Evolutionary conservation across 495 filamentous ascomycete species (phyloP), one percentile per base, ranked within the genome.

Genomic region (Neurospora sp.): DNA sequence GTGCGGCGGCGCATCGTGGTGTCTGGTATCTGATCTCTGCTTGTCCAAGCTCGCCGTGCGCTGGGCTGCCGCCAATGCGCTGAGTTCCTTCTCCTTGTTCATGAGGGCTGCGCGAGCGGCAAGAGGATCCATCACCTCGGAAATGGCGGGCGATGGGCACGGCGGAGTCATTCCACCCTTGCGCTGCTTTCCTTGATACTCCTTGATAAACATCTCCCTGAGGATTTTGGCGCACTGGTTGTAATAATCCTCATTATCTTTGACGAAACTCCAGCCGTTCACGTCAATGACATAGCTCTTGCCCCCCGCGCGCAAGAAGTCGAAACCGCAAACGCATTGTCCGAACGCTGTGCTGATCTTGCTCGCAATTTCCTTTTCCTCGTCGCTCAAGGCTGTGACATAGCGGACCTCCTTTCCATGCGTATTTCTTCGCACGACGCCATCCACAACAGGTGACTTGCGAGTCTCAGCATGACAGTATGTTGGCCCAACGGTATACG

Each of bases 181-280:
- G 22, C 82, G 83, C 20, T 83, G 85, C 76, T 89, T 91, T 37
- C 4, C 35, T 37, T 37, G 35, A 37, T 37, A 37, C 80, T 97
- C 95, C 71, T 86, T 87, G 71, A 95, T 83, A 78, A 98, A 99
- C 79, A 93, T 93, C 9, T 96, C 89, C 75, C 89, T 91, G 42
- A 99, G 83, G 71, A 98, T 97, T 69, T 83, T 89, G 16, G 96
- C 90, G 75, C 91, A 94, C 77, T 92, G 92, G 77, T 98, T 93
- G 77, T 99, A 99, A 77, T 99, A 99, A 68, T 96, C 94, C 65
- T 97, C 94, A 78, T 99, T 99, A 81, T 99, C 96, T 81, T 99
- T 99, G 78, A 99, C 96, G 78, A 99, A 99, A 78, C 95, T 98
- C 96, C 96, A 99, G 20, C 96, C 96, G 81, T 99, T 99, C 73